phyloP scores from a whole-genome alignment of 2,329 filamentous ascomycete species.

The Cytospora leucostoma region DNA sequence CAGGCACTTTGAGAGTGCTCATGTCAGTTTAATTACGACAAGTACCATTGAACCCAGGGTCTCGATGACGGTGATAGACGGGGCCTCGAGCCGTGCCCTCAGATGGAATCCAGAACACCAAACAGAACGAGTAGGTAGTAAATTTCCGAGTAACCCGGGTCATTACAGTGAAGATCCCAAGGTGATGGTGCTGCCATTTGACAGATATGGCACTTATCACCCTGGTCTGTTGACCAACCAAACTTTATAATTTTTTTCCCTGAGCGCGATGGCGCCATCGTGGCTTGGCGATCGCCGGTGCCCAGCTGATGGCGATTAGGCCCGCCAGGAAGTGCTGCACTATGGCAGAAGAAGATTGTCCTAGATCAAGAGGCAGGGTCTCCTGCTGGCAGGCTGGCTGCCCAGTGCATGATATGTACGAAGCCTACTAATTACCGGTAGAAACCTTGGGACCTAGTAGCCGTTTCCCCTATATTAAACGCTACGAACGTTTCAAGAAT shows the following conservation, averaged over 20 bases:
- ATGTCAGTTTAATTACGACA: background rate
- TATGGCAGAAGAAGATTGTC: background rate
- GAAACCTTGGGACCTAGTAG: too few relatives aligned
- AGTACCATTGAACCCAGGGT: background rate
- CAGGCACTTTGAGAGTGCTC: background rate
- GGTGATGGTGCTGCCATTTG: background rate
- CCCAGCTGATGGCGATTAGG: background rate
- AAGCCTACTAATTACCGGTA: too few relatives aligned
- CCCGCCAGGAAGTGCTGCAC: background rate
- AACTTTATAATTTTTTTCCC: background rate
- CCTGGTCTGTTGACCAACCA: background rate
- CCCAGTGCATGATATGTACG: too few relatives aligned
- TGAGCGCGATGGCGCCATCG: background rate
- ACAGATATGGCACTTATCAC: background rate
- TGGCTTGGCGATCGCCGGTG: background rate
- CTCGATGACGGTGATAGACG: background rate
- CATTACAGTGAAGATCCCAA: background rate
- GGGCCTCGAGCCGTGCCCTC: background rate
- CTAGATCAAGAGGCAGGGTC: too few relatives aligned
- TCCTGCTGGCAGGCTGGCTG: too few relatives aligned
- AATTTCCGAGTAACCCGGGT: background rate
- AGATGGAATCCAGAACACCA: background rate
- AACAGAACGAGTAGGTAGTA: background rate
- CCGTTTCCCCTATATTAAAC: too few relatives aligned
- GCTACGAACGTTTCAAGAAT: too few relatives aligned